A percentile compares a stretch with the other conserved stretches of the same genome.
Evolutionary conservation across 495 filamentous ascomycete species (phyloP).

Genomic region (Pseudevernia furfuracea): DNA sequence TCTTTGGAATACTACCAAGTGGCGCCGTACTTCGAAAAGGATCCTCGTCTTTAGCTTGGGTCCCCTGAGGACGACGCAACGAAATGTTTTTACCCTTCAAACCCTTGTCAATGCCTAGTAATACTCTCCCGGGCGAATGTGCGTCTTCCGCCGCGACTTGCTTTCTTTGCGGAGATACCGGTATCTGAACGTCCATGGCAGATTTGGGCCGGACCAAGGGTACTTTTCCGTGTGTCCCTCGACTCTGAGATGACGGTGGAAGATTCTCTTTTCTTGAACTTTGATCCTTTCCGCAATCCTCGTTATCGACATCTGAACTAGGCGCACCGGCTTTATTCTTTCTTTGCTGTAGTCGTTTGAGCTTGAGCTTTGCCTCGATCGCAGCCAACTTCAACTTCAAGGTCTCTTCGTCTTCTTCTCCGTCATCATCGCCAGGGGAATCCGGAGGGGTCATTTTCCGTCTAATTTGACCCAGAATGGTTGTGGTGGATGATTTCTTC

Average conservation of each 20-base stretch:
- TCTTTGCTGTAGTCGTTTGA: slow-evolving; percentile 73
- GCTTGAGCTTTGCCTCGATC: slow-evolving; percentile 77
- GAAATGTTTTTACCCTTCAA: slow-evolving; percentile 76
- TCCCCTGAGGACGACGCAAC: slow-evolving; percentile 61
- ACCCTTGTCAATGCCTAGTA: slow-evolving; percentile 87
- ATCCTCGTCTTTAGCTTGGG: slow-evolving; percentile 32
- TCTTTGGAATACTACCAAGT: slow-evolving; percentile 18
- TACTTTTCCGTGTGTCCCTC: neutral
- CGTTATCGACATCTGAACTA: slow-evolving; percentile 14
- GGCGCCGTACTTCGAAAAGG: slow-evolving; percentile 25
- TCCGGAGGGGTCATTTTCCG: slow-evolving; percentile 19
- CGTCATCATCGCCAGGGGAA: slow-evolving; percentile 41
- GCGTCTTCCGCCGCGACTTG: slow-evolving; percentile 42
- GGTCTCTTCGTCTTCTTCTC: slow-evolving; percentile 86
- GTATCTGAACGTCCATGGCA: slow-evolving; percentile 57
- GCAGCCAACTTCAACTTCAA: slow-evolving; percentile 73
- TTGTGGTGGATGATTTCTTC: slow-evolving; percentile 41
- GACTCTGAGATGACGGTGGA: slow-evolving; percentile 7
- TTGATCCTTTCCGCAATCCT: slow-evolving; percentile 21
- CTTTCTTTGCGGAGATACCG: slow-evolving; percentile 65
- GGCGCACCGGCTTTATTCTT: slow-evolving; percentile 32
- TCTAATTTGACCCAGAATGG: slow-evolving; percentile 34
- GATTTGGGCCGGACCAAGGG: slow-evolving; percentile 8
- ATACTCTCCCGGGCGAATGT: slow-evolving; percentile 69
- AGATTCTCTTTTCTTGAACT: slow-evolving; percentile 22